A percentile compares a stretch with the other conserved stretches of the same genome.
These are phyloP conservation scores for Ganoderma meredithae DNA, from an alignment of 1,284 basidiomycete species.

Conservation along the genomic window DNA sequence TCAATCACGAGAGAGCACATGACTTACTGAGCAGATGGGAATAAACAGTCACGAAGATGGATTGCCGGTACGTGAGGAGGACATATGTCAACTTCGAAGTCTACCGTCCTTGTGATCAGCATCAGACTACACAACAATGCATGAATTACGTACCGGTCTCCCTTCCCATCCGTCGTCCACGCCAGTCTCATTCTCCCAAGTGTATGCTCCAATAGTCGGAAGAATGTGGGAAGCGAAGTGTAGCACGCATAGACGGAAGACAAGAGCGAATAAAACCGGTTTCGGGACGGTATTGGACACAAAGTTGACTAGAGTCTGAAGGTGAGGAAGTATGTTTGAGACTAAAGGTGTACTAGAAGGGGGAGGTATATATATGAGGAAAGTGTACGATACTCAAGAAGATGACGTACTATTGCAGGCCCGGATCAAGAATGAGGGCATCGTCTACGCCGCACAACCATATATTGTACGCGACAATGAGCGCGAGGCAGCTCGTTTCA, in stretches of 20 bases:
- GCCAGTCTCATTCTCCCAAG: conserved; percentile 75
- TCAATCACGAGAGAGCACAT: background rate
- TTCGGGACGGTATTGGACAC: conserved; percentile 85
- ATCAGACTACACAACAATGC: conserved; percentile 1
- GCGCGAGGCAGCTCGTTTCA: conserved; percentile 86
- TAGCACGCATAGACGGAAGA: conserved; percentile 86
- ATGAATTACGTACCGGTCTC: conserved; percentile 63
- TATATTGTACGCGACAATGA: conserved; percentile 88
- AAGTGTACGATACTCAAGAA: background rate
- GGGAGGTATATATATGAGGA: background rate
- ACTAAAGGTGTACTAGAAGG: conserved; percentile 69
- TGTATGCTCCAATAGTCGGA: conserved; percentile 83
- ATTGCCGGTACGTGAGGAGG: conserved; percentile 81
- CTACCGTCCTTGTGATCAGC: conserved; percentile 44
- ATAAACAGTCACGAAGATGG: conserved; percentile 86
- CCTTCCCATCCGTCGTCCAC: conserved; percentile 73
- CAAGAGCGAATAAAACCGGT: conserved; percentile 82
- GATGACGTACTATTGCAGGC: conserved; percentile 74
- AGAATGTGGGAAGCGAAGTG: conserved; percentile 87
- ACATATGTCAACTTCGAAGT: conserved; percentile 77
- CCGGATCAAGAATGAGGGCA: conserved; percentile 70
- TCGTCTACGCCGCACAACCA: conserved; percentile 84
- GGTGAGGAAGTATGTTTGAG: conserved; percentile 80
- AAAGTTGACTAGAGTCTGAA: conserved; percentile 80
- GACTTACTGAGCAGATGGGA: conserved; percentile 79